Evolutionary conservation across 805 yeast genomes (phyloP).

Genomic region (Citeromyces matritensis): DNA sequence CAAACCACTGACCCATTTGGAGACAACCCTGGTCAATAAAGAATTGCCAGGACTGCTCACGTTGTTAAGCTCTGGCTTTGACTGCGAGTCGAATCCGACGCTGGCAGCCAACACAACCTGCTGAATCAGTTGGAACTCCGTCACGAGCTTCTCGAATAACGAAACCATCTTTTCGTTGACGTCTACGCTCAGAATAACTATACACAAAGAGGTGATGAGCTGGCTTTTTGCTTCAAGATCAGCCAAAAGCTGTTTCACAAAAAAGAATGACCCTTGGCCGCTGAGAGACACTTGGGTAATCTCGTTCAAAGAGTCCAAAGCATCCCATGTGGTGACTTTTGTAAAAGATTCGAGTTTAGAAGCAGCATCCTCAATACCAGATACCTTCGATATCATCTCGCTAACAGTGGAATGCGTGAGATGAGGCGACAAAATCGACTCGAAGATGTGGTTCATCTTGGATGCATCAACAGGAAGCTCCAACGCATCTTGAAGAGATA

Average conservation of each 20-base stretch:
- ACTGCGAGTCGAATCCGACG: slow-evolving; percentile 1
- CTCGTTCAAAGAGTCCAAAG: slow-evolving; percentile 6
- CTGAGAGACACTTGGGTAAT: slow-evolving; percentile 9
- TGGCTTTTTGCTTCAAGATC: slow-evolving; percentile 7
- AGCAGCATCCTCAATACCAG: slow-evolving; percentile 20
- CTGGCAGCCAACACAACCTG: slow-evolving; percentile 3
- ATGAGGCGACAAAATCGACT: slow-evolving; percentile 20
- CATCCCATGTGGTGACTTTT: neutral
- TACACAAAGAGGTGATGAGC: slow-evolving; percentile 10
- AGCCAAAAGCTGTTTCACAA: slow-evolving; percentile 7
- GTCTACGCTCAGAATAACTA: slow-evolving; percentile 16
- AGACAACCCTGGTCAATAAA: no score
- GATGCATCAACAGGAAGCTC: neutral
- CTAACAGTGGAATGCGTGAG: slow-evolving; percentile 12
- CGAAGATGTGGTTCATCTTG: slow-evolving; percentile 21
- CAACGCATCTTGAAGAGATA: neutral
- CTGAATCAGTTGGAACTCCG: slow-evolving; percentile 5
- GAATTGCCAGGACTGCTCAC: neutral
- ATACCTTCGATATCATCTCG: slow-evolving; percentile 17
- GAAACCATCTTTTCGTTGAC: slow-evolving; percentile 10
- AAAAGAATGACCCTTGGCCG: slow-evolving; percentile 8
- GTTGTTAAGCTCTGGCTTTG: neutral
- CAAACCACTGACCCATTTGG: no score
- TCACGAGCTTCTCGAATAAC: slow-evolving; percentile 8
- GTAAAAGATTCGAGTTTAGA: slow-evolving; percentile 12